A percentile compares a stretch with the other conserved stretches of the same genome.
phyloP scores from a whole-genome alignment of 148 eudicot species.

The Tetragonia tetragonoides region DNA sequence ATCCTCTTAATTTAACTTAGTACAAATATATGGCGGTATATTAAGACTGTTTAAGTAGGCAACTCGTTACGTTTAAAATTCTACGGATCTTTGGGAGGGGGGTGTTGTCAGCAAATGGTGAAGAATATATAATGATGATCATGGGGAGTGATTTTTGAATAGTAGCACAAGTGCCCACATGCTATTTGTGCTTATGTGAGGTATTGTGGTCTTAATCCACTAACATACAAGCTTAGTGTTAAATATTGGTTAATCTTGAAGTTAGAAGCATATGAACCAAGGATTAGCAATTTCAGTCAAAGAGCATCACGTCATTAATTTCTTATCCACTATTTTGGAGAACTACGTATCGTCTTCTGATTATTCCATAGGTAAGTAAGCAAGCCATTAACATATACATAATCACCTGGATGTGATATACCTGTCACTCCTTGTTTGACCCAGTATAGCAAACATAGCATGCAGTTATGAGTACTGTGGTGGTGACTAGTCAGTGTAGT shows the following conservation, averaged over 20 bases:
- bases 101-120: conserved; percentile 10
- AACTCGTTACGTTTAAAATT: not conserved
- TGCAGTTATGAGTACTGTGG: not conserved
- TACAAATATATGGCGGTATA: not conserved
- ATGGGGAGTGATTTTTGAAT: conserved; percentile 6
- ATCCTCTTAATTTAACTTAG: conserved; percentile 5
- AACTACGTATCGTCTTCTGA: not conserved
- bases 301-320: conserved; percentile 3
- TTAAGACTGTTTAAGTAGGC: not conserved
- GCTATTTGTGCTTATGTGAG: conserved; percentile 19
- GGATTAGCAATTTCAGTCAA: conserved; percentile 10
- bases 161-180: conserved; percentile 11
- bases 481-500: not conserved
- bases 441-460: not conserved
- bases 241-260: not conserved
- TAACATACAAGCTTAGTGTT: conserved; percentile 14
- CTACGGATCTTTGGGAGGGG: conserved; percentile 8
- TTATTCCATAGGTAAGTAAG: conserved; percentile 1
- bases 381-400: not conserved
- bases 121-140: conserved; percentile 15
- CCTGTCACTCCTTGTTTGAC: not conserved
- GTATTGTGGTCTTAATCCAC: conserved; percentile 27
- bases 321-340: not conserved
- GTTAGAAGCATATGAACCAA: conserved; percentile 9
- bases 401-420: not conserved